Percentiles rank a stretch among this genome's conserved stretches.
phyloP scores from a whole-genome alignment of 768 basidiomycete species.

The Hypholoma sublateritium region DNA sequence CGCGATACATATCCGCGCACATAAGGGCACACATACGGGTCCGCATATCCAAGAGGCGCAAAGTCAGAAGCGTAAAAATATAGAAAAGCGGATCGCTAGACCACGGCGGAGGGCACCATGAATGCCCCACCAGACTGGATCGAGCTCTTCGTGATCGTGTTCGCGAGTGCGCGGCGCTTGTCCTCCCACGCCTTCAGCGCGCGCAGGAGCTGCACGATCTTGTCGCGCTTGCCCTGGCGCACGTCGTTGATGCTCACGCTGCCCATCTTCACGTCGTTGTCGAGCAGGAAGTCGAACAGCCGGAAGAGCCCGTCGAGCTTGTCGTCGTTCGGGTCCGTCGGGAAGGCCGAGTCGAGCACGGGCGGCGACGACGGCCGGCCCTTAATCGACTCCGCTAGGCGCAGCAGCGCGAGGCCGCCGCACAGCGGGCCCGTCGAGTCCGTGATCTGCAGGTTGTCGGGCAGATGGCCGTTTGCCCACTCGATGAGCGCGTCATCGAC shows the following conservation, averaged over 20 bases:
- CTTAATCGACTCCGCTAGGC: conserved; percentile 82
- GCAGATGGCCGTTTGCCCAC: conserved; percentile 89
- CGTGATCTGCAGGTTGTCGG: conserved; percentile 55
- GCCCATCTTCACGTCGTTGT: conserved; percentile 90
- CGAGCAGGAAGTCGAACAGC: conserved; percentile 89
- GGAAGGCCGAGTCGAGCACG: conserved; percentile 80
- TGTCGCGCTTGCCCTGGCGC: conserved; percentile 76
- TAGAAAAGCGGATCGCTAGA: too few species aligned
- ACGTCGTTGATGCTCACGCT: conserved; percentile 94
- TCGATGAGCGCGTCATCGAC: conserved; percentile 63
- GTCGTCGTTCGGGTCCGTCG: conserved; percentile 63
- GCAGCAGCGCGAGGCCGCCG: conserved; percentile 77
- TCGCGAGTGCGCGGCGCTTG: conserved; percentile 41
- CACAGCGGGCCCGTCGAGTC: conserved; percentile 46
- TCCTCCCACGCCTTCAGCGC: conserved; percentile 83
- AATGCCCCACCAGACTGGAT: conserved; percentile 17
- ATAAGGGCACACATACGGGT: too few species aligned
- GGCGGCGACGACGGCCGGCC: conserved; percentile 64
- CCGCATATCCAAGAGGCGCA: too few species aligned
- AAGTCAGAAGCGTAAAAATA: too few species aligned
- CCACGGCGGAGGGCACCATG: conserved; percentile 12
- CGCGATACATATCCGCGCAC: too few species aligned
- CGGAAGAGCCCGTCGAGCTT: conserved; percentile 86
- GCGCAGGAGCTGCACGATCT: conserved; percentile 76
- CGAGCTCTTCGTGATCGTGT: conserved; percentile 18